A percentile compares a stretch with the other conserved stretches of the same genome.
Evolutionary conservation across 768 basidiomycete species (phyloP).

Genomic region (Kwoniella bestiolae): DNA sequence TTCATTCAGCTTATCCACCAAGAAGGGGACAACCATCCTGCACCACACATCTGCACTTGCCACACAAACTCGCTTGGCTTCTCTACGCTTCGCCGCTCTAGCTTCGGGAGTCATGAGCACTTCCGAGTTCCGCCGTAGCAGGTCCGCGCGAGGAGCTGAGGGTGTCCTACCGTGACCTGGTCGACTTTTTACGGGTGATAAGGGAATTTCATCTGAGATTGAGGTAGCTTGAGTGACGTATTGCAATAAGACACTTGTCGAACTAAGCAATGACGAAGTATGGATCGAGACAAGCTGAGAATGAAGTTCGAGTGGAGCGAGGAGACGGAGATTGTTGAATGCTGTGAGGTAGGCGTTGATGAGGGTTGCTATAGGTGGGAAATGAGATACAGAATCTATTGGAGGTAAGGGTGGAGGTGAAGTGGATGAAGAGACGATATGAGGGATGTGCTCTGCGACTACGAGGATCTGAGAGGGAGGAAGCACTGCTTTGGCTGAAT

Average conservation of each 20-base stretch:
- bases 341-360: constrained; percentile 74
- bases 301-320: constrained; percentile 70
- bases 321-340: constrained; percentile 78
- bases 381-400: constrained; percentile 63
- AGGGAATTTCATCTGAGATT: not conserved
- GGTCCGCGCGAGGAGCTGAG: constrained; percentile 41
- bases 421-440: constrained; percentile 24
- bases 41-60: constrained; percentile 34
- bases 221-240: constrained; percentile 17
- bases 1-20: constrained; percentile 18
- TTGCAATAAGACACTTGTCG: constrained; percentile 16
- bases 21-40: constrained; percentile 22
- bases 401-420: constrained; percentile 62
- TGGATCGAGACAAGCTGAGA: constrained; percentile 23
- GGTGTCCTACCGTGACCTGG: constrained; percentile 33
- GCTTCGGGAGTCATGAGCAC: constrained; percentile 38
- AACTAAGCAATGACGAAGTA: constrained; percentile 20
- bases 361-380: constrained; percentile 73
- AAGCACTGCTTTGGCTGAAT: constrained; percentile 36
- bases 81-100: constrained; percentile 29
- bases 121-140: constrained; percentile 45
- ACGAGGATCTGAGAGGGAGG: constrained; percentile 46
- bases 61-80: constrained; percentile 32
- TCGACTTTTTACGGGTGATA: constrained; percentile 9
- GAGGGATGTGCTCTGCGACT: constrained; percentile 29